Evolutionary conservation across 2,329 filamentous ascomycete genomes (phyloP).

Genomic region (Apiospora aurea): DNA sequence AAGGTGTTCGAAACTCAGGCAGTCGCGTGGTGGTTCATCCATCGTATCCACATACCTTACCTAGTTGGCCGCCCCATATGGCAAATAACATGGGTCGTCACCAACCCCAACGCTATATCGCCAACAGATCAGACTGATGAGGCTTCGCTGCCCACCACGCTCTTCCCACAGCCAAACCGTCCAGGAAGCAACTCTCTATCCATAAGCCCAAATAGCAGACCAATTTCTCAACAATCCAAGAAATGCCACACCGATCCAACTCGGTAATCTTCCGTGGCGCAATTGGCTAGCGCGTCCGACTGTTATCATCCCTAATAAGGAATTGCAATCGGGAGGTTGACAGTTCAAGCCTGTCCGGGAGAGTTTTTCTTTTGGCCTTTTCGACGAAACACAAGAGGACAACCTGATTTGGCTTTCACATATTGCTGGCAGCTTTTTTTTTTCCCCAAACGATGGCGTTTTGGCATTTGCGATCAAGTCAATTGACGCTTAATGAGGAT

Average conservation of each 20-base stretch:
- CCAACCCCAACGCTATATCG: not conserved
- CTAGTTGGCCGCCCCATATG: not conserved
- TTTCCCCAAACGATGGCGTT: no score
- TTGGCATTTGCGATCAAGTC: no score
- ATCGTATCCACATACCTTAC: not conserved
- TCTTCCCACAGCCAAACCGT: not conserved
- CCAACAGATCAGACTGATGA: not conserved
- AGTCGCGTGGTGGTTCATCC: not conserved
- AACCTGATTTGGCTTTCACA: no score
- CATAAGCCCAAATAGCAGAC: not conserved
- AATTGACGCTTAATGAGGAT: no score
- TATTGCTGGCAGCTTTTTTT: no score
- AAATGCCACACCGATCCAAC: not conserved
- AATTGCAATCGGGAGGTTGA: constrained; percentile 20
- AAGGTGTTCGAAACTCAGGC: not conserved
- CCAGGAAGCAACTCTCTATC: no score
- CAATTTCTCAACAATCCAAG: not conserved
- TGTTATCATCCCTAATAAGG: constrained; percentile 47
- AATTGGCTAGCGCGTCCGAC: constrained; percentile 64
- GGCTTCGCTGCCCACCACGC: not conserved
- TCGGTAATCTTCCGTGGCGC: constrained; percentile 44
- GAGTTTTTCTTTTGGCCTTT: not conserved
- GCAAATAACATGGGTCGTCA: not conserved
- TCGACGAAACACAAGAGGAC: no score
- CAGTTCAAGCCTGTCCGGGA: constrained; percentile 24